These are phyloP conservation scores for Dillenia suffruticosa DNA, from an alignment of 164 flowering plant genomes.

Conservation along the genomic window DNA sequence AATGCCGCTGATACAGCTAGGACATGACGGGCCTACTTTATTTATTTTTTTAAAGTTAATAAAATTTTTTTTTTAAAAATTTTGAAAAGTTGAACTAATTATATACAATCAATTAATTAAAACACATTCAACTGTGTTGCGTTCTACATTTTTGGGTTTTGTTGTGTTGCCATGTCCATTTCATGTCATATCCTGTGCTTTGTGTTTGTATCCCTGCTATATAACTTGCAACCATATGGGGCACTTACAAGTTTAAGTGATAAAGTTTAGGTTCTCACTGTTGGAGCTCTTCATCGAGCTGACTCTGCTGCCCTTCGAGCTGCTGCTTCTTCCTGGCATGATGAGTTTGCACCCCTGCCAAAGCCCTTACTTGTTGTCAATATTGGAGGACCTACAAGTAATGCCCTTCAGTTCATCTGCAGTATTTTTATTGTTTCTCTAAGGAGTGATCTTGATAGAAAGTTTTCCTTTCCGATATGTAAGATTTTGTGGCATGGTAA, in stretches of 20 bases:
- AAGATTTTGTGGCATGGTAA: background rate
- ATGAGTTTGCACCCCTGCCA: conserved; percentile 81
- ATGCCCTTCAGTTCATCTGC: conserved; percentile 7
- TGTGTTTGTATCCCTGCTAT: too few species aligned
- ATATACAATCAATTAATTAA: too few species aligned
- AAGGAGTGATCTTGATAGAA: background rate
- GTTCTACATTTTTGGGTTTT: too few species aligned
- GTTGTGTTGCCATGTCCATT: too few species aligned
- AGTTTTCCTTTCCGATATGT: background rate
- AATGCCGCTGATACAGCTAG: too few species aligned
- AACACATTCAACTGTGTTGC: too few species aligned
- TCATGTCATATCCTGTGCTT: too few species aligned
- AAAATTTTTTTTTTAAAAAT: too few species aligned
- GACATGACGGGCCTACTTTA: too few species aligned
- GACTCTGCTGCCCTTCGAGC: conserved; percentile 75
- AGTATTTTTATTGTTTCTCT: background rate
- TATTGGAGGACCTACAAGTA: conserved; percentile 93
- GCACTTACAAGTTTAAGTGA: background rate
- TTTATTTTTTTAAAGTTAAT: too few species aligned
- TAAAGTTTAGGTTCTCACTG: conserved; percentile 61
- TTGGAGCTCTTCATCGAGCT: conserved; percentile 87
- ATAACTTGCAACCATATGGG: too few species aligned
- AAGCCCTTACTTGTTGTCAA: conserved; percentile 90
- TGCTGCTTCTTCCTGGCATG: conserved; percentile 89
- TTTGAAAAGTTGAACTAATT: too few species aligned